Evolutionary conservation across 2,329 filamentous ascomycete genomes (phyloP).

Genomic region (Pseudocercospora fuligena): DNA sequence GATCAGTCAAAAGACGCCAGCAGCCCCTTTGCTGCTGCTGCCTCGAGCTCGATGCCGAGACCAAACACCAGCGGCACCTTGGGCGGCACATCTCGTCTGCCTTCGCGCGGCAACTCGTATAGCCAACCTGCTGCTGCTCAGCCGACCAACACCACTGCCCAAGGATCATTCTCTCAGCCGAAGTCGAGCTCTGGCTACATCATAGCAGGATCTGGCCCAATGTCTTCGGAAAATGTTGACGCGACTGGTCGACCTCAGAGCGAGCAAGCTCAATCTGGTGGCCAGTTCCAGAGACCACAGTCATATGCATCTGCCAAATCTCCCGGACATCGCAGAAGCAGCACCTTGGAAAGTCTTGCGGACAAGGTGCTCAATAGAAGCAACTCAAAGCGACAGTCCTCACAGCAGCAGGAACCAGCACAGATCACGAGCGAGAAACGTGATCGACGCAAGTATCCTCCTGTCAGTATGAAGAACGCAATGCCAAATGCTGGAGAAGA

Average conservation of each 20-base stretch:
- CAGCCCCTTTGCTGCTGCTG: constrained; percentile 37
- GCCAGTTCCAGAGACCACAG: constrained; percentile 54
- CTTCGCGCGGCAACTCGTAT: constrained; percentile 77
- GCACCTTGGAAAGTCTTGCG: constrained; percentile 64
- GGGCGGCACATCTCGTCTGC: constrained; percentile 62
- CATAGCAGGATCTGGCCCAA: constrained; percentile 65
- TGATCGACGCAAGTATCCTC: constrained; percentile 73
- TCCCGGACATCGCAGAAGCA: constrained; percentile 70
- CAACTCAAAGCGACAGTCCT: constrained; percentile 40
- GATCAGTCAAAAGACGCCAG: constrained; percentile 58
- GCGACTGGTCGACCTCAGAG: constrained; percentile 61
- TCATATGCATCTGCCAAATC: constrained; percentile 67
- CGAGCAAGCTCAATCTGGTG: constrained; percentile 52
- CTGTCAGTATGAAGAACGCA: constrained; percentile 83
- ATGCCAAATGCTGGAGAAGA: constrained; percentile 61
- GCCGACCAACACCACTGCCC: constrained; percentile 84
- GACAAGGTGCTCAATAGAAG: constrained; percentile 83
- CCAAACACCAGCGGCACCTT: constrained; percentile 84
- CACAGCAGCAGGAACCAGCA: constrained; percentile 48
- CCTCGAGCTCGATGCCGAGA: constrained; percentile 55
- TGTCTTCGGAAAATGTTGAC: constrained; percentile 59
- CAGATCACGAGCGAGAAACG: constrained; percentile 61
- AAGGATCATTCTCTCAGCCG: constrained; percentile 84
- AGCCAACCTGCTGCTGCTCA: constrained; percentile 86
- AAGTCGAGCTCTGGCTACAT: constrained; percentile 69